phyloP scores from a whole-genome alignment of 176 grass and related monocot species.

The Zea luxurians region DNA sequence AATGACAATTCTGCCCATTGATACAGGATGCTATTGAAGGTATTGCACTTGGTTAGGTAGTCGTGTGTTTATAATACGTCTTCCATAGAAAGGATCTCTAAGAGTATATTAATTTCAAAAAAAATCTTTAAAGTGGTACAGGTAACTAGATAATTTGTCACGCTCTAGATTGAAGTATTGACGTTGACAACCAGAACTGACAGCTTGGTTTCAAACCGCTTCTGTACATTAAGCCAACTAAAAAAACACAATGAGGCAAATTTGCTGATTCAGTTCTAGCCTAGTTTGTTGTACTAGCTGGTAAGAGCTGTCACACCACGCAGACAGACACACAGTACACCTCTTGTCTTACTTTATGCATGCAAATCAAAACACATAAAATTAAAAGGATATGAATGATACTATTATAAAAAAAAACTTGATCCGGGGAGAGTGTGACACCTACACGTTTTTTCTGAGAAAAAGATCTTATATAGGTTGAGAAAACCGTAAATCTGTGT shows the following conservation, averaged over 20 bases:
- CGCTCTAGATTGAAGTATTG: neutral
- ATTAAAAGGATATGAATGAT: neutral
- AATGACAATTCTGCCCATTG: neutral
- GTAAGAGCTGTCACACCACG: neutral
- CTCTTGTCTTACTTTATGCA: neutral
- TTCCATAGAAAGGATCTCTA: neutral
- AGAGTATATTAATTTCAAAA: neutral
- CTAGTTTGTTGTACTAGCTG: neutral
- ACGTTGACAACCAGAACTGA: slow-evolving; percentile 3
- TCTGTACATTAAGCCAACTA: slow-evolving; percentile 8
- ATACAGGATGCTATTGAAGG: neutral
- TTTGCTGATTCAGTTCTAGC: neutral
- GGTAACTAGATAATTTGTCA: slow-evolving; percentile 1
- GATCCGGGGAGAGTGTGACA: too few relatives aligned
- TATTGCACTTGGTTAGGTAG: neutral
- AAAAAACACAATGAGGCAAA: neutral
- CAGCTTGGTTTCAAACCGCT: neutral
- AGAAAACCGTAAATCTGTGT: too few relatives aligned
- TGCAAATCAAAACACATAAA: neutral
- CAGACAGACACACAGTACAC: neutral
- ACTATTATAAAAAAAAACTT: neutral
- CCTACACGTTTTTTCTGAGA: too few relatives aligned
- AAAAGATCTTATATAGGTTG: too few relatives aligned
- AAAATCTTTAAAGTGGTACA: neutral
- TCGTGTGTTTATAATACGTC: neutral